Evolutionary conservation across 345 rosid species (phyloP), one percentile per base, ranked within the genome.

Genomic region (Punica granatum): DNA sequence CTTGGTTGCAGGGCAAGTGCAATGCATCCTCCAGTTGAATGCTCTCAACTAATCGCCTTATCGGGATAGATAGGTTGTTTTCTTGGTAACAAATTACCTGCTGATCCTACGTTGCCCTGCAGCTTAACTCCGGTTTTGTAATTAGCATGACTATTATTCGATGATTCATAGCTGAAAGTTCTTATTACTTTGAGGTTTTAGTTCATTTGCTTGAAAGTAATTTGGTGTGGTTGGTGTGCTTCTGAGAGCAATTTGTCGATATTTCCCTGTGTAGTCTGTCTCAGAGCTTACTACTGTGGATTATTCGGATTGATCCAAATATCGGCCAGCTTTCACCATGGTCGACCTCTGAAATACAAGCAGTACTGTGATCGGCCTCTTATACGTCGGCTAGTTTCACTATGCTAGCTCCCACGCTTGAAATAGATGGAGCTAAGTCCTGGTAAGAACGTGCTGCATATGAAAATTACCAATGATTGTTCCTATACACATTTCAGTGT

Each of bases 1-100:
- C 74, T 41, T 92, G 93, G 89, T 84, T 90, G 74, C 87, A 76
- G 79, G 76, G 89, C 14, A 87, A 88, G 80, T 87, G 79, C 76
- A 70, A 78, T 69, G 32, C 73, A 69, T 64, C 71, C 31, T 48
- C 67, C 31, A 42, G 44, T 39, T 63, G 32, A 63, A 25, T 39
- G 65, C 33, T 28, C 61, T 28, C 19, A 56, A 56, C 19, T 26
- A 56, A 56, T 28, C 28, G 28, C 18, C 15, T 56, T 13, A 12
- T 56, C 34, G 6, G 61, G 61, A 26, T 30, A 56, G 61, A 56
- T 56, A 56, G 61, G 61, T 30, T 56, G 26, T 56, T 13, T 13
- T 30, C 33, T 28, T 2, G 61, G 61, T 12, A 26, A 26, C 9
- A 4, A 11, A 12, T 56, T 56, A 1, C 5, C 33, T 28, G 2